A percentile compares a stretch with the other conserved stretches of the same genome.
phyloP scores from a whole-genome alignment of 345 rosid species.

The Adansonia digitata region DNA sequence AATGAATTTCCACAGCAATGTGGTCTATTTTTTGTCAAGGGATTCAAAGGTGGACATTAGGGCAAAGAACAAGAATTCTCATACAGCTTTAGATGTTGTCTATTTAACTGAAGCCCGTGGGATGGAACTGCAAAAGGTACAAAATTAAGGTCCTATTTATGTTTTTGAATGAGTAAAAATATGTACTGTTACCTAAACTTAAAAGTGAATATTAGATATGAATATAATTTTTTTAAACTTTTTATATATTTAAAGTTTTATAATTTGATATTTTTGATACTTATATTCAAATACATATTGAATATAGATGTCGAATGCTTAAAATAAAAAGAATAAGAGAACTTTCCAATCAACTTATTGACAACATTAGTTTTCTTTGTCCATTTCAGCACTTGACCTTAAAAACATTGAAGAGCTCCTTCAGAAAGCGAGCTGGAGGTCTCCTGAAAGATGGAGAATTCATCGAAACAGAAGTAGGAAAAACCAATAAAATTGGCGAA shows the following conservation, averaged over 20 bases:
- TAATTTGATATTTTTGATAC: too few relatives aligned
- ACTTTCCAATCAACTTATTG: too few relatives aligned
- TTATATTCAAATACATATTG: too few relatives aligned
- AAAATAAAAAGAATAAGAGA: too few relatives aligned
- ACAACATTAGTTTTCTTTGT: background rate
- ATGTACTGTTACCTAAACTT: too few relatives aligned
- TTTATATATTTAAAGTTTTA: too few relatives aligned
- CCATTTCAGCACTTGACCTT: constrained; percentile 9
- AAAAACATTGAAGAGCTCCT: constrained; percentile 3
- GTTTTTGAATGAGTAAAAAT: too few relatives aligned
- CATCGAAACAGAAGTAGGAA: background rate
- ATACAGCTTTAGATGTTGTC: background rate
- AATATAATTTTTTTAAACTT: too few relatives aligned
- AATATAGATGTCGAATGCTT: too few relatives aligned
- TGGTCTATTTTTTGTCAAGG: background rate
- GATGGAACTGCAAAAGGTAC: constrained; percentile 12
- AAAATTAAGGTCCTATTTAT: too few relatives aligned
- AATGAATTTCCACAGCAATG: constrained; percentile 1
- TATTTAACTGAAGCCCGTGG: background rate
- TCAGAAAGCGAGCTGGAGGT: background rate
- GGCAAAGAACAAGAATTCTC: background rate
- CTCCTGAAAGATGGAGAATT: background rate
- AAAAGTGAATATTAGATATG: too few relatives aligned
- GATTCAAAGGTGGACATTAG: background rate
- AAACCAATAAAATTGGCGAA: background rate